These are phyloP conservation scores for Panaeolus papilionaceus DNA, from an alignment of 768 basidiomycete species.

Conservation along the genomic window DNA sequence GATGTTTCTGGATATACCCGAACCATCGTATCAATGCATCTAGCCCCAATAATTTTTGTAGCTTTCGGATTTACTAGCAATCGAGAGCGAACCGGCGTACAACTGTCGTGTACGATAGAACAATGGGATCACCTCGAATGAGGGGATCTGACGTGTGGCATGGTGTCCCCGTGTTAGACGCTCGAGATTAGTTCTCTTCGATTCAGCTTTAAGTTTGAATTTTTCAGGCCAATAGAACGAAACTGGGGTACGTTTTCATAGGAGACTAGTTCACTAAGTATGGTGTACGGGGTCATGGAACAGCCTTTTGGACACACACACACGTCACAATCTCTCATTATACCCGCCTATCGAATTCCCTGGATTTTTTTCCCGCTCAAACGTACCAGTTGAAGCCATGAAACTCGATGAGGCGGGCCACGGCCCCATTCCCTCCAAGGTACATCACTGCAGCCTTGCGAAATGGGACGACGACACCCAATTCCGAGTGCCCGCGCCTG, in stretches of 20 bases:
- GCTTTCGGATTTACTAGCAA: background rate
- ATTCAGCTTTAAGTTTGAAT: background rate
- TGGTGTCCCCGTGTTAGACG: constrained; percentile 1
- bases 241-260: constrained; percentile 7
- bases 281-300: constrained; percentile 12
- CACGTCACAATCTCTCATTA: constrained; percentile 5
- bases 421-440: background rate
- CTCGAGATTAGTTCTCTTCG: background rate
- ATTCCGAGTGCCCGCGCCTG: background rate
- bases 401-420: background rate
- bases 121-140: background rate
- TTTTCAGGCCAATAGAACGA: constrained; percentile 1
- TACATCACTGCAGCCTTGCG: background rate
- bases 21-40: background rate
- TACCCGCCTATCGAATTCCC: background rate
- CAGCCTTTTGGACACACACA: constrained; percentile 7
- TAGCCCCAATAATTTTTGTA: background rate
- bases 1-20: background rate
- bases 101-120: background rate
- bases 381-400: background rate
- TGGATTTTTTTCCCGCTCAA: background rate
- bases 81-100: background rate
- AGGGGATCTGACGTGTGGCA: background rate
- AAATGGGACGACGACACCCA: background rate
- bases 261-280: background rate